A percentile compares a stretch with the other conserved stretches of the same genome.
These are phyloP conservation scores for Fusarium newnesense DNA, from an alignment of 2,329 filamentous ascomycete species.

Conservation along the genomic window DNA sequence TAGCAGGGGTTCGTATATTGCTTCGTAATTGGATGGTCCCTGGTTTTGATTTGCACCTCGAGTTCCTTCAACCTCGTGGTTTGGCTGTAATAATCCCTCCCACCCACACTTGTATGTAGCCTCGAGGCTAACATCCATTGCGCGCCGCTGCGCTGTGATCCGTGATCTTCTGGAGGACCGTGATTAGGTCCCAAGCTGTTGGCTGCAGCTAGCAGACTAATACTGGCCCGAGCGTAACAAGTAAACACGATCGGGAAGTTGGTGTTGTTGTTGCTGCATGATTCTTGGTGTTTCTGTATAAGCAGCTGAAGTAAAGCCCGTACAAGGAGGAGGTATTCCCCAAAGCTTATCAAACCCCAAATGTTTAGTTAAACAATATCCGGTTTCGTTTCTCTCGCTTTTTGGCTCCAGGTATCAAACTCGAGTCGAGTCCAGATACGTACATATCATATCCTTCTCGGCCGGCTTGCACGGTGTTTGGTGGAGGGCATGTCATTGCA, in stretches of 20 bases:
- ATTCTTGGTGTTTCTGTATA: neutral
- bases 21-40: conserved; percentile 23
- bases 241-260: conserved; percentile 13
- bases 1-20: conserved; percentile 25
- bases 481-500: conserved; percentile 20
- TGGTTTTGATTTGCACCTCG: conserved; percentile 17
- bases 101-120: neutral
- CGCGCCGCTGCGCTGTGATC: conserved; percentile 4
- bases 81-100: neutral
- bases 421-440: neutral
- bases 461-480: conserved; percentile 32
- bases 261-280: neutral
- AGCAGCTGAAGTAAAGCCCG: neutral
- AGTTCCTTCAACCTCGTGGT: conserved; percentile 13
- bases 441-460: neutral
- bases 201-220: conserved; percentile 14
- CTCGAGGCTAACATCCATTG: conserved; percentile 13
- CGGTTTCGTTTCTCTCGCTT: conserved; percentile 39
- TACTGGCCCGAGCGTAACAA: conserved; percentile 26
- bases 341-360: conserved; percentile 21
- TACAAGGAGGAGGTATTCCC: neutral
- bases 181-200: conserved; percentile 33
- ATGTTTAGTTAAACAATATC: conserved; percentile 46
- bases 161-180: conserved; percentile 32
- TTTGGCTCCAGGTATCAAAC: neutral